Conservation (phyloP, 768 basidiomycete genomes). For the Steccherinum ochraceum region DNA sequence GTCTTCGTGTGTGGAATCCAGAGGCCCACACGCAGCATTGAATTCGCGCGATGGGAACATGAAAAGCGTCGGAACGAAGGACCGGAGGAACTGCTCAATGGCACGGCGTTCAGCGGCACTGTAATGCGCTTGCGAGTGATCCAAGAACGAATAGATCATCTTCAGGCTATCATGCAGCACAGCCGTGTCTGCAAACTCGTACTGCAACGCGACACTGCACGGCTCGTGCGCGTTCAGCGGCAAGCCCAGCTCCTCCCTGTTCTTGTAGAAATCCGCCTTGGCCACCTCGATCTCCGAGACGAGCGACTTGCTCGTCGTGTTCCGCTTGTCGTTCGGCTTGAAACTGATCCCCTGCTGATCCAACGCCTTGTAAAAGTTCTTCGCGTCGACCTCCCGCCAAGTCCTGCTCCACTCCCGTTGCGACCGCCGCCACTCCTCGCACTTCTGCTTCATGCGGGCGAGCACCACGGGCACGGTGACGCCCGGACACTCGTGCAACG, state of each 20-base stretch:
- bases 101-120: constrained; percentile 70
- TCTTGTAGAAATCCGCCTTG: constrained; percentile 35
- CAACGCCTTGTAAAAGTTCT: constrained; percentile 97
- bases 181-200: constrained; percentile 65
- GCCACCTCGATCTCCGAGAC: constrained; percentile 71
- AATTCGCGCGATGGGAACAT: constrained; percentile 63
- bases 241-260: constrained; percentile 2
- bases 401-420: constrained; percentile 95
- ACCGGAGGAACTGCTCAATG: constrained; percentile 79
- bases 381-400: constrained; percentile 94
- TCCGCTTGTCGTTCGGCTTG: constrained; percentile 95
- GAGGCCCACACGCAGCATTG: constrained; percentile 53
- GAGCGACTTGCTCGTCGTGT: constrained; percentile 78
- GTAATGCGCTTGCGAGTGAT: constrained; percentile 75
- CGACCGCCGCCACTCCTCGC: constrained; percentile 94
- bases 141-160: constrained; percentile 86
- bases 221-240: neutral
- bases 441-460: constrained; percentile 81
- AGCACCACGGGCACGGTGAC: constrained; percentile 91
- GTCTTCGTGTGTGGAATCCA: constrained; percentile 27
- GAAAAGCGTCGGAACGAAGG: constrained; percentile 80
- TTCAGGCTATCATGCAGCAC: constrained; percentile 87
- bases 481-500: constrained; percentile 86
- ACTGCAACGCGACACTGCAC: constrained; percentile 50
- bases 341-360: constrained; percentile 95